Evolutionary conservation across 2,329 filamentous ascomycete species (phyloP), one percentile per base, ranked within the genome.

Genomic region (Fusarium continuum): DNA sequence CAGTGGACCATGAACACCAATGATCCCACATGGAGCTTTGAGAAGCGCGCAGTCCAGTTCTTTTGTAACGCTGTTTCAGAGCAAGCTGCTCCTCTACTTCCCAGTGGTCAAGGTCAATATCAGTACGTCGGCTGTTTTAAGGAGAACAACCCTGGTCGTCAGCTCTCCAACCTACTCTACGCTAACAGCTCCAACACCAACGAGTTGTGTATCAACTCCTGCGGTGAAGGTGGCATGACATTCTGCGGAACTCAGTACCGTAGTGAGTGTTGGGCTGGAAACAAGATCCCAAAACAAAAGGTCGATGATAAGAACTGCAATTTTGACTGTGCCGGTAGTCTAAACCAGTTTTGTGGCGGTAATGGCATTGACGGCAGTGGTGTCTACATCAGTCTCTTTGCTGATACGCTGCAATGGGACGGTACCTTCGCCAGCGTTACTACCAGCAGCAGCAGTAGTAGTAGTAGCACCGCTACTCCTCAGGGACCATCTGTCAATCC

Each of bases 1-100:
- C 68, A 74, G 3, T 87, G 85, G 85, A 85, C 81, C 0, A 78
- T 87, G 67, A 87, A 87, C 70, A 82, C 82, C 39, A 83, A 85
- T 46, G 85, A 86, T 52, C 79, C 80, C 0, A 71, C 68, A 2
- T 78, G 82, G 45, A 55, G 55, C 22, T 61, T 61, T 1, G 81
- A 79, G 23, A 87, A 86, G 73, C 81, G 84, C 44, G 73, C 75
- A 8, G 78, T 87, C 6, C 73, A 80, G 10, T 87, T 87, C 57
- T 70, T 70, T 40, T 87, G 85, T 55, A 78, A 73, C 6, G 84
- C 82, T 1, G 78, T 84, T 1, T 65, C 83, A 0, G 80, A 84
- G 49, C 85, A 87, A 68, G 80, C 82, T 0, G 77, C 83, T 1
- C 83, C 84, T 4, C 68, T 84, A 44, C 54, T 79, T 6, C 39